Percentiles rank a stretch among this genome's conserved stretches.
phyloP scores from a whole-genome alignment of 177 flowering plant species.

The Telopea speciosissima region DNA sequence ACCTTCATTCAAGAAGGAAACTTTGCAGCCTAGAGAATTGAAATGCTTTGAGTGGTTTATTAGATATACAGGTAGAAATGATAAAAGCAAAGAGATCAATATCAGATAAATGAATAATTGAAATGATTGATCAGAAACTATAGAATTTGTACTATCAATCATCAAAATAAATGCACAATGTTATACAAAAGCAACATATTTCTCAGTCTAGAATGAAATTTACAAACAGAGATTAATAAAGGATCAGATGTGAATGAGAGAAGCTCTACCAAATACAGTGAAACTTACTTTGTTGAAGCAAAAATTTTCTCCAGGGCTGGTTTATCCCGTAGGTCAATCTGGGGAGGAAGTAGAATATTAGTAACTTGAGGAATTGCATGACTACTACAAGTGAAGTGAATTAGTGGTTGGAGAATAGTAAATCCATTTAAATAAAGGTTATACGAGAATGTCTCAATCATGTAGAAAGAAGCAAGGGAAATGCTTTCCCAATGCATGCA shows the following conservation, averaged over 20 bases:
- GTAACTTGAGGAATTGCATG: background rate
- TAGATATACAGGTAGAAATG: background rate
- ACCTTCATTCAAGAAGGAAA: background rate
- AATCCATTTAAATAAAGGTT: background rate
- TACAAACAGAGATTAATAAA: background rate
- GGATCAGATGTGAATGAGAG: background rate
- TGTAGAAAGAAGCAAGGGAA: background rate
- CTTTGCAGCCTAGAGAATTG: background rate
- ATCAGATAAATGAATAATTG: background rate
- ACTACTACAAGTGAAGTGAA: background rate
- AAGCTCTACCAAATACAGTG: background rate
- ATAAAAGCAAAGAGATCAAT: background rate
- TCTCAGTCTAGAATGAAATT: background rate
- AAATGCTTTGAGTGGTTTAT: background rate
- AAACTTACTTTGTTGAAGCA: background rate
- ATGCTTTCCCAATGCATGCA: background rate
- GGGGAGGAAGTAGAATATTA: background rate
- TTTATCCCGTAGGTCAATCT: constrained; percentile 4
- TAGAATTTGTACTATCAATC: background rate
- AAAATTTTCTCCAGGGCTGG: background rate
- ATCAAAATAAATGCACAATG: background rate
- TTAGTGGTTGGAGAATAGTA: background rate
- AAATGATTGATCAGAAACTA: background rate
- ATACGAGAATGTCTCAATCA: no score
- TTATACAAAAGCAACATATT: background rate